Conservation (phyloP, 257 asterid species). For the Solanum bulbocastanum region DNA sequence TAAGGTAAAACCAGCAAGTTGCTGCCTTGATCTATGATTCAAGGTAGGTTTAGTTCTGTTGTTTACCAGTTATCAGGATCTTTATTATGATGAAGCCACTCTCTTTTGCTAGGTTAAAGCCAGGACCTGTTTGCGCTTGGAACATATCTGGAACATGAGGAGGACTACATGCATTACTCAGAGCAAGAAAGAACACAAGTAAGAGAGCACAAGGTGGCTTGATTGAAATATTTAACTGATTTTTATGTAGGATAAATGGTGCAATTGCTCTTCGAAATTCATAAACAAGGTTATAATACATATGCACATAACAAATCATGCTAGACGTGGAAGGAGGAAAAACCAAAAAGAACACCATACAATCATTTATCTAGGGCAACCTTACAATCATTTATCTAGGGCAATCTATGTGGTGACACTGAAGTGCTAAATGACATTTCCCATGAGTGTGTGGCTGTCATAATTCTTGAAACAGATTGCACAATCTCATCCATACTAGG, state of each 20-base stretch:
- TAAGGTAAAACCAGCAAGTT: not conserved
- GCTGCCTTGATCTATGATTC: not conserved
- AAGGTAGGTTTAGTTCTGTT: not conserved
- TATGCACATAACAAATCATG: not conserved
- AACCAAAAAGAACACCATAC: not conserved
- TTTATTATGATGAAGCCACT: not conserved
- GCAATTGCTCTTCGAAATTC: not conserved
- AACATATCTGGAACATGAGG: not conserved
- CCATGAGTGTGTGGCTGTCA: constrained; percentile 37
- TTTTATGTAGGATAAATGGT: not conserved
- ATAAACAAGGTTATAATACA: not conserved
- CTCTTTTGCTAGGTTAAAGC: not conserved
- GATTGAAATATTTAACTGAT: not conserved
- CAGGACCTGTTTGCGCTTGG: not conserved
- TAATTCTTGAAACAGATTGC: constrained; percentile 47
- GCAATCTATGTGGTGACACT: constrained; percentile 5
- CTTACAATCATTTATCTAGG: constrained; percentile 14
- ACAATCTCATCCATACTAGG: constrained; percentile 63
- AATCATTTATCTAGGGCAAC: constrained; percentile 14
- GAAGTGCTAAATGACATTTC: constrained; percentile 39
- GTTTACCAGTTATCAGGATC: not conserved
- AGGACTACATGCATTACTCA: not conserved
- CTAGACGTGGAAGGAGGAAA: not conserved
- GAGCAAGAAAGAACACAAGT: not conserved
- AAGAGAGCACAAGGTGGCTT: not conserved